A percentile compares a stretch with the other conserved stretches of the same genome.
Conservation (phyloP, 2,329 filamentous ascomycete genomes). For the Hymenoscyphus repandus region DNA sequence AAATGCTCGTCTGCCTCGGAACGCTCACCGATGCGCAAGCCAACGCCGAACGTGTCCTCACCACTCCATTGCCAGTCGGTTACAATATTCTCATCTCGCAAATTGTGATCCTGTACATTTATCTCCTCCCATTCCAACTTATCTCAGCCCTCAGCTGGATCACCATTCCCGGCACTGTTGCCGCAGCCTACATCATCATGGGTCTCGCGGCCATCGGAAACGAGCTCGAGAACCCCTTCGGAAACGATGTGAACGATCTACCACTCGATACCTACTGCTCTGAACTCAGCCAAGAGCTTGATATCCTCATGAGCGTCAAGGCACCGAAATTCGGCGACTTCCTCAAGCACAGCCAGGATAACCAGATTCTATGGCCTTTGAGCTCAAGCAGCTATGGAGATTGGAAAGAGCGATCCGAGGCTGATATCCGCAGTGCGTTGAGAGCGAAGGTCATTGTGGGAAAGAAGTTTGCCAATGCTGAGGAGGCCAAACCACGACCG, state of each 20-base stretch:
- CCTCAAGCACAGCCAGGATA: constrained; percentile 18
- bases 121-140: constrained; percentile 78
- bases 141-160: constrained; percentile 60
- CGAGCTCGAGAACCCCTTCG: constrained; percentile 83
- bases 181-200: constrained; percentile 76
- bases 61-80: constrained; percentile 75
- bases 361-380: constrained; percentile 33
- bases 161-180: constrained; percentile 70
- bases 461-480: not conserved
- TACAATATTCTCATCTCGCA: constrained; percentile 82
- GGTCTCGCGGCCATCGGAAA: constrained; percentile 70
- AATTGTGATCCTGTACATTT: constrained; percentile 80
- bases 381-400: constrained; percentile 36
- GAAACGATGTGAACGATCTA: constrained; percentile 76
- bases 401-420: constrained; percentile 40
- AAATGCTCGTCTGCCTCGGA: constrained; percentile 38
- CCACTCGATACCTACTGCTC: constrained; percentile 72
- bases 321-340: constrained; percentile 20
- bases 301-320: constrained; percentile 48
- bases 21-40: constrained; percentile 67
- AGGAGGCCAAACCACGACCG: not conserved
- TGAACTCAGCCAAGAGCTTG: constrained; percentile 68
- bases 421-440: constrained; percentile 37
- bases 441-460: constrained; percentile 25
- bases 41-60: constrained; percentile 71